Conservation (phyloP, 257 asterid genomes). For the Plantago elongata region DNA sequence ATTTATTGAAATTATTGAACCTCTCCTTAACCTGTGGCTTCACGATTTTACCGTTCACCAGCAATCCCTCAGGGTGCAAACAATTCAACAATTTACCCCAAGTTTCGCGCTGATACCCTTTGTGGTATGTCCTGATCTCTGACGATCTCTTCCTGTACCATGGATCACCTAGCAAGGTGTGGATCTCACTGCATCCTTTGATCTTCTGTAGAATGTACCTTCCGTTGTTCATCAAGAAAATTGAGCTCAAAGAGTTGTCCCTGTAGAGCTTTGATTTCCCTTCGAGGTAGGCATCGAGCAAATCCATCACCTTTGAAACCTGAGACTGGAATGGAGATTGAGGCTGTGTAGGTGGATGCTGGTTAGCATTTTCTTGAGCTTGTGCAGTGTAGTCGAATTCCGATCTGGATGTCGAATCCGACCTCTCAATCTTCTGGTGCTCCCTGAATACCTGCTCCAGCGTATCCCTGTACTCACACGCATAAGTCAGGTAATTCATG, state of each 20-base stretch:
- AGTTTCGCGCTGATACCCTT: slow-evolving; percentile 81
- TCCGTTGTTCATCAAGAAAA: slow-evolving; percentile 97
- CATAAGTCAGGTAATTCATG: slow-evolving; percentile 55
- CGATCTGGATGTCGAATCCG: slow-evolving; percentile 45
- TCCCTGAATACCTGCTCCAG: slow-evolving; percentile 69
- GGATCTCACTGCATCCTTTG: slow-evolving; percentile 42
- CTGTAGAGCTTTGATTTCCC: slow-evolving; percentile 67
- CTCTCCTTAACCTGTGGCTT: slow-evolving; percentile 79
- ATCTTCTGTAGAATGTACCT: slow-evolving; percentile 77
- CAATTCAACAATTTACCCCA: slow-evolving; percentile 67
- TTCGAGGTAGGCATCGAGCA: slow-evolving; percentile 57
- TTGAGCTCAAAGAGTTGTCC: slow-evolving; percentile 54
- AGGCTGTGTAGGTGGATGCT: slow-evolving; percentile 5
- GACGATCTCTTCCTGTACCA: slow-evolving; percentile 78
- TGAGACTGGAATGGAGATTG: slow-evolving; percentile 51
- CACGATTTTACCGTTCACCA: slow-evolving; percentile 57
- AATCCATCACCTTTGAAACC: slow-evolving; percentile 53
- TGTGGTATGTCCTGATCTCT: slow-evolving; percentile 72
- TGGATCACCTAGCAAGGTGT: slow-evolving; percentile 50
- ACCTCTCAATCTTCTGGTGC: slow-evolving; percentile 56
- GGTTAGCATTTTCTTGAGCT: slow-evolving; percentile 6
- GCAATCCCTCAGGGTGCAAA: slow-evolving; percentile 63
- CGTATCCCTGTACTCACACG: slow-evolving; percentile 47
- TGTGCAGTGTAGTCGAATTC: slow-evolving; percentile 31
- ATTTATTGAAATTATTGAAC: slow-evolving; percentile 70